Percentiles rank a stretch among this genome's conserved stretches.
Evolutionary conservation across 345 rosid genomes (phyloP).

Genomic region (Salix arbutifolia): DNA sequence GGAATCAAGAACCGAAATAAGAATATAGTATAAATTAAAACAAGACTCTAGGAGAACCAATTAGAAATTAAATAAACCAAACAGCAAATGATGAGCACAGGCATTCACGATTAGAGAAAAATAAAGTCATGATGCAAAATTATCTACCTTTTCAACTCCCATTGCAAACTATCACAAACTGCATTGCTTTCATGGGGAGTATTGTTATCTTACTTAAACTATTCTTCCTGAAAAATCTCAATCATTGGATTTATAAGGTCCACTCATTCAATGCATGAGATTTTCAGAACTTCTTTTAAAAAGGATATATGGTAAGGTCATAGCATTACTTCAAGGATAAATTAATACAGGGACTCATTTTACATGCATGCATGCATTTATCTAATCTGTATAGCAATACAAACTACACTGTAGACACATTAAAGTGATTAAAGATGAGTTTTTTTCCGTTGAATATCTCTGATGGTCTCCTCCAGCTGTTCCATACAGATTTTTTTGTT

Average conservation of each 20-base stretch:
- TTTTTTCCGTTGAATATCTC: background rate
- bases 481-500: constrained; percentile 1
- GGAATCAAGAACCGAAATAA: background rate
- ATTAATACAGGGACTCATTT: background rate
- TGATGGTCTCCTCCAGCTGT: background rate
- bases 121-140: background rate
- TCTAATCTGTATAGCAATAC: background rate
- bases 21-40: background rate
- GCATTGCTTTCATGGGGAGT: background rate
- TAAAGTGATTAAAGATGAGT: background rate
- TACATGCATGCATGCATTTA: background rate
- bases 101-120: background rate
- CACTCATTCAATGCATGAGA: background rate
- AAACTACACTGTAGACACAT: background rate
- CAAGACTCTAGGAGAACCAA: background rate
- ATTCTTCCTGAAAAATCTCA: background rate
- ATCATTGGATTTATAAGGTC: background rate
- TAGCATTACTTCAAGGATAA: background rate
- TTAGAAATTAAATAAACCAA: background rate
- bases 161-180: background rate
- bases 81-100: background rate
- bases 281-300: background rate
- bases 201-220: background rate
- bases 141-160: background rate
- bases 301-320: background rate